Percentiles rank a stretch among this genome's conserved stretches.
Evolutionary conservation across 2,329 filamentous ascomycete genomes (phyloP).

Genomic region (Catunica adiposa): DNA sequence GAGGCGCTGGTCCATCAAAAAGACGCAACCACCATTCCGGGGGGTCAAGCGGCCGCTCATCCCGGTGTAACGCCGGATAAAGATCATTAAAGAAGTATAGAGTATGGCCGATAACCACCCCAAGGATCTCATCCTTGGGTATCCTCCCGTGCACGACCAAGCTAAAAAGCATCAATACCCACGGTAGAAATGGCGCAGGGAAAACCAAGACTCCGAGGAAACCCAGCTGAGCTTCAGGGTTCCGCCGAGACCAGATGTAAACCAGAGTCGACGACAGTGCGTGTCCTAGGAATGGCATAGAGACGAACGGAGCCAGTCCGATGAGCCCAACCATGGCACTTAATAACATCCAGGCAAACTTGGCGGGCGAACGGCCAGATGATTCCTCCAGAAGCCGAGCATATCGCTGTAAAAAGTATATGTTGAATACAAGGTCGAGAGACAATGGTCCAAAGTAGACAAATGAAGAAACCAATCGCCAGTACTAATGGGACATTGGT

Average conservation of each 20-base stretch:
- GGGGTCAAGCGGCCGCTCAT: conserved; percentile 72
- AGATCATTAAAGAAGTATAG: conserved; percentile 99
- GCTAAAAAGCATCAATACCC: conserved; percentile 88
- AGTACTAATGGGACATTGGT: conserved; percentile 48
- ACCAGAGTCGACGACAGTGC: conserved; percentile 84
- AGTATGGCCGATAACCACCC: conserved; percentile 83
- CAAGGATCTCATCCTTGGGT: conserved; percentile 91
- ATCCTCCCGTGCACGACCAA: conserved; percentile 77
- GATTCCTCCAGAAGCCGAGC: conserved; percentile 89
- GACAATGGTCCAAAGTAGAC: conserved; percentile 92
- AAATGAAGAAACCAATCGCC: conserved; percentile 91
- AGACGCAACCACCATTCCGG: conserved; percentile 78
- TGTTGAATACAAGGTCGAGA: conserved; percentile 87
- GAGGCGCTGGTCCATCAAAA: conserved; percentile 42
- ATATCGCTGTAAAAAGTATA: conserved; percentile 96
- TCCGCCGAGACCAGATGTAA: conserved; percentile 94
- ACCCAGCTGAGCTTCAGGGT: conserved; percentile 78
- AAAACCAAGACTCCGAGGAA: conserved; percentile 82
- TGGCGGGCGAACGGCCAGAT: conserved; percentile 75
- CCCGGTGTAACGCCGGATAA: conserved; percentile 78
- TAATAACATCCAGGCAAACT: conserved; percentile 86
- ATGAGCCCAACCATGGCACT: conserved; percentile 72
- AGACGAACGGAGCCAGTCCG: conserved; percentile 67
- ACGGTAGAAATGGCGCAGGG: conserved; percentile 84
- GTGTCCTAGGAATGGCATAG: conserved; percentile 86